Evolutionary conservation across 208 protist genomes (phyloP).

Genomic region (Histomonas meleagridis): DNA sequence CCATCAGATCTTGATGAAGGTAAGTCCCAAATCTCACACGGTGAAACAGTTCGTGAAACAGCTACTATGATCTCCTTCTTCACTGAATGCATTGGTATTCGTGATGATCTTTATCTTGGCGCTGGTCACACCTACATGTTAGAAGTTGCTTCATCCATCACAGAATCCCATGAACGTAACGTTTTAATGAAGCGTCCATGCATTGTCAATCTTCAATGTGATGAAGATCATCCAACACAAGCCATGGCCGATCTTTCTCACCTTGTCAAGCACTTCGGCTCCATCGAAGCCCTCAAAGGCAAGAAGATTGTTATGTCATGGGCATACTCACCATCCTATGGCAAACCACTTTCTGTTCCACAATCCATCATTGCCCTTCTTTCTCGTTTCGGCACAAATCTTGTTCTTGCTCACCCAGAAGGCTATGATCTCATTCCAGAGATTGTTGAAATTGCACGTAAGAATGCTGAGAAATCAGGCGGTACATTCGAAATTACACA

Average conservation of each 20-base stretch:
- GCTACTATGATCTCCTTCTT: slow-evolving; percentile 28
- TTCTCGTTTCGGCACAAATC: neutral
- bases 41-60: slow-evolving; percentile 29
- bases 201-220: slow-evolving; percentile 28
- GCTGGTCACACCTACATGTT: slow-evolving; percentile 24
- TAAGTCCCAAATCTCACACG: slow-evolving; percentile 24
- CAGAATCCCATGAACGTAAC: neutral
- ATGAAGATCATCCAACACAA: slow-evolving; percentile 34
- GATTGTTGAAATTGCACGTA: neutral
- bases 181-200: neutral
- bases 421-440: slow-evolving; percentile 1
- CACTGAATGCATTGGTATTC: neutral
- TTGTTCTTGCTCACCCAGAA: slow-evolving; percentile 7
- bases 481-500: neutral
- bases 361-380: neutral
- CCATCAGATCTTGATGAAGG: slow-evolving; percentile 9
- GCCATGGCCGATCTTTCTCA: slow-evolving; percentile 13
- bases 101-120: slow-evolving; percentile 29
- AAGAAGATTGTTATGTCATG: slow-evolving; percentile 33
- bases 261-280: slow-evolving; percentile 1
- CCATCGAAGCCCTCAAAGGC: neutral
- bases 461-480: neutral
- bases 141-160: slow-evolving; percentile 4
- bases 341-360: neutral
- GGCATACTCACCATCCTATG: slow-evolving; percentile 27